These are phyloP conservation scores for Tulasnella sp. DNA, from an alignment of 768 basidiomycete genomes.

Conservation along the genomic window DNA sequence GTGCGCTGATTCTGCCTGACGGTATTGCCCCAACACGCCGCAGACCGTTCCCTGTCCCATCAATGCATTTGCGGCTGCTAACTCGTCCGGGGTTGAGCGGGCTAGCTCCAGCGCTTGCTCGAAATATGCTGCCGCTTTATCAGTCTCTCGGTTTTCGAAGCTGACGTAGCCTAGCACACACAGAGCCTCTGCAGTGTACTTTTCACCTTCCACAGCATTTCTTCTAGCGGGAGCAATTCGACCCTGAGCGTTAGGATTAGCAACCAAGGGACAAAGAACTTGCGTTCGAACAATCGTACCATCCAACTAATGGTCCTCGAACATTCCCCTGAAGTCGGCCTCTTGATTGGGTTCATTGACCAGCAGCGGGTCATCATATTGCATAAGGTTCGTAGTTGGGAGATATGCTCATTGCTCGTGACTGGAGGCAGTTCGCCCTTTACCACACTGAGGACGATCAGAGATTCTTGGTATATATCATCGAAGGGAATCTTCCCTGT, in stretches of 20 bases:
- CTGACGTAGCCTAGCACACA: background rate
- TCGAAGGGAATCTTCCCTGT: background rate
- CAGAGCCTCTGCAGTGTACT: background rate
- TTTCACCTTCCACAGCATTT: background rate
- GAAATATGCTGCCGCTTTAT: background rate
- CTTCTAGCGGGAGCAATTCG: background rate
- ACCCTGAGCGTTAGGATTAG: background rate
- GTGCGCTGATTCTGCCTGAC: too few relatives aligned
- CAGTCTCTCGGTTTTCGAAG: background rate
- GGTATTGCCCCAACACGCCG: background rate
- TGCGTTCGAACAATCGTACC: too few relatives aligned
- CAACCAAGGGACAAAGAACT: background rate
- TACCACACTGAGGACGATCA: background rate
- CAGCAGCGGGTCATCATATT: background rate
- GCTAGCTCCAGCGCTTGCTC: background rate
- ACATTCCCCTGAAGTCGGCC: background rate
- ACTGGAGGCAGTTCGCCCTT: background rate
- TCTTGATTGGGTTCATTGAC: background rate
- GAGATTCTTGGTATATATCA: background rate
- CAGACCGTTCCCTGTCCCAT: background rate
- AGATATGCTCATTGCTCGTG: background rate
- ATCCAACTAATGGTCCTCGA: too few relatives aligned
- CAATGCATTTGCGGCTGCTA: background rate
- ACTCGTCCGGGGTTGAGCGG: background rate
- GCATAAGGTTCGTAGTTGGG: background rate